These are phyloP conservation scores for Scedosporium aurantiacum DNA, from an alignment of 2,329 filamentous ascomycete species.

Conservation along the genomic window DNA sequence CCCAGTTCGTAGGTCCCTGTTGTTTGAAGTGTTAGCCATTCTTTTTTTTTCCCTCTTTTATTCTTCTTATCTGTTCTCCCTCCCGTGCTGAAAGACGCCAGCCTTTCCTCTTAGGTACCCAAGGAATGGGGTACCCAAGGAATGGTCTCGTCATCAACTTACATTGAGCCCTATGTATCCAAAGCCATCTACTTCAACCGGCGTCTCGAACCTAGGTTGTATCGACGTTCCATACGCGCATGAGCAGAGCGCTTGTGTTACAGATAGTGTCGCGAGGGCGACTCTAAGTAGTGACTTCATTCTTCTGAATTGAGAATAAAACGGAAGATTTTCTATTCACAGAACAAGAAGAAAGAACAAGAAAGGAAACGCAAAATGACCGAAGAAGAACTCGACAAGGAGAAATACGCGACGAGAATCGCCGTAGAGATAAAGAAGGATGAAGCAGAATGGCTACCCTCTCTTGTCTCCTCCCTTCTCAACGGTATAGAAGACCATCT, in stretches of 20 bases:
- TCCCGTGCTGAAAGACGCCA: no score
- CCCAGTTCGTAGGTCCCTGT: slow-evolving; percentile 43
- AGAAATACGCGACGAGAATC: no score
- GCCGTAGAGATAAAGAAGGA: no score
- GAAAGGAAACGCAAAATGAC: no score
- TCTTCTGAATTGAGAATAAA: not conserved
- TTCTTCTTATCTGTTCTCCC: no score
- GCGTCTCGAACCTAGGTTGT: not conserved
- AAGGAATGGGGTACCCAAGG: not conserved
- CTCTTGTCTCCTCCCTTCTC: no score
- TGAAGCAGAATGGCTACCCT: no score
- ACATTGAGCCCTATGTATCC: slow-evolving; percentile 1
- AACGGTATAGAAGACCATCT: no score
- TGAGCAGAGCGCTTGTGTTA: not conserved
- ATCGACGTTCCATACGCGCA: not conserved
- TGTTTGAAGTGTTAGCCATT: not conserved
- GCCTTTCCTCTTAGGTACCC: not conserved
- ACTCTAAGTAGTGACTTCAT: not conserved
- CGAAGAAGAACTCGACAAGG: no score
- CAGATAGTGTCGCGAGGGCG: not conserved
- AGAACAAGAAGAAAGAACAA: not conserved
- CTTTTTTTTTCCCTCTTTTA: no score
- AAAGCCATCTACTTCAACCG: not conserved
- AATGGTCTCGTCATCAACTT: not conserved
- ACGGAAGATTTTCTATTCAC: not conserved